phyloP scores from a whole-genome alignment of 2,329 filamentous ascomycete species.

The Nigrospora sphaerica region DNA sequence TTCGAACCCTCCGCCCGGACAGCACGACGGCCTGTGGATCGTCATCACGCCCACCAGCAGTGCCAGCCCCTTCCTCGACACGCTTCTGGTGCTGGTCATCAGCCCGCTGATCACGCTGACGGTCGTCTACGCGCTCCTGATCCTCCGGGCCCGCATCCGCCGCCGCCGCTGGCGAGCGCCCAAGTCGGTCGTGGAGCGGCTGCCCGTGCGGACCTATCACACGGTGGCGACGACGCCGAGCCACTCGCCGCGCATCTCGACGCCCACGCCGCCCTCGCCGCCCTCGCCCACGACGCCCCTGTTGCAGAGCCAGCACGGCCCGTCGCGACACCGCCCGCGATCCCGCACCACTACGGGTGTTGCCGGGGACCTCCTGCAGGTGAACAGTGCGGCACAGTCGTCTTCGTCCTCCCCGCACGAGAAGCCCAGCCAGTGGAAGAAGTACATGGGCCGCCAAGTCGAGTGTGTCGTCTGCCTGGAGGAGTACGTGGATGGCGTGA shows the following conservation, averaged over 20 bases:
- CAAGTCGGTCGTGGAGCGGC: conserved; percentile 86
- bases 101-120: conserved; percentile 89
- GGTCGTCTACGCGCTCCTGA: conserved; percentile 82
- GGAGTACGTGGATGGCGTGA: conserved; percentile 91
- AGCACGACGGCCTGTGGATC: conserved; percentile 85
- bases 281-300: conserved; percentile 75
- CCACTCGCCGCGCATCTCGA: conserved; percentile 41
- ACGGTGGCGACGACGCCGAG: conserved; percentile 63
- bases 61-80: conserved; percentile 91
- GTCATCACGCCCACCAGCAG: conserved; percentile 87
- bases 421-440: conserved; percentile 55
- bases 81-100: conserved; percentile 89
- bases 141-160: conserved; percentile 82
- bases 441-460: conserved; percentile 61
- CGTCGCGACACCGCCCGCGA: conserved; percentile 49
- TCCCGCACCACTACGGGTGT: conserved; percentile 59
- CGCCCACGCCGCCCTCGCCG: conserved; percentile 49
- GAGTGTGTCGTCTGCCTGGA: conserved; percentile 97
- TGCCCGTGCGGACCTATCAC: conserved; percentile 94
- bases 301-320: conserved; percentile 48
- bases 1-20: conserved; percentile 24
- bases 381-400: conserved; percentile 33
- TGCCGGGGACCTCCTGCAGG: conserved; percentile 35
- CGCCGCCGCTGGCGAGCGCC: conserved; percentile 92
- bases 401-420: conserved; percentile 34